phyloP scores from a whole-genome alignment of 2,329 filamentous ascomycete genomes.

The Coniella lustricola region DNA sequence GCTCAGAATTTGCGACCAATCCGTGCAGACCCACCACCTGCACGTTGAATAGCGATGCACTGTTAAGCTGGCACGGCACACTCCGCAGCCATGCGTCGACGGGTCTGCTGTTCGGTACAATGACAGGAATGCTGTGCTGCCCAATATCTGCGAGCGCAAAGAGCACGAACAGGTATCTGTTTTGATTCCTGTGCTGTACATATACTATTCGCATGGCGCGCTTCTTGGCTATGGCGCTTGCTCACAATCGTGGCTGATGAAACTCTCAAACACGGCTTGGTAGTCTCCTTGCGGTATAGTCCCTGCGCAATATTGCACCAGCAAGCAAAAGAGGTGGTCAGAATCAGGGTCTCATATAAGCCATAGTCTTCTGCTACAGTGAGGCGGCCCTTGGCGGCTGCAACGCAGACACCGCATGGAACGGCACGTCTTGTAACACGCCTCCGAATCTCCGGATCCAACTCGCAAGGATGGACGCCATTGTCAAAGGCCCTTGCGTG shows the following conservation, averaged over 20 bases:
- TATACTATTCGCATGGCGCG: conserved; percentile 7
- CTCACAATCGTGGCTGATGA: background rate
- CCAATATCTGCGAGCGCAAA: no score
- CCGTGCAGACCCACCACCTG: background rate
- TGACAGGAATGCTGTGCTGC: background rate
- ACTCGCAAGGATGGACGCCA: no score
- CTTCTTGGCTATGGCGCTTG: background rate
- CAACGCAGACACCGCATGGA: no score
- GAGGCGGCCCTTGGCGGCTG: no score
- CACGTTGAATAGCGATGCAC: background rate
- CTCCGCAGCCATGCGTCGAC: background rate
- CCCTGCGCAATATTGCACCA: no score
- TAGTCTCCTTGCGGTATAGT: no score
- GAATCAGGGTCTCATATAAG: no score
- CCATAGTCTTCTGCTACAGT: no score
- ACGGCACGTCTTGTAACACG: background rate
- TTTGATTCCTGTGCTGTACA: background rate
- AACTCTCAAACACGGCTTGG: background rate
- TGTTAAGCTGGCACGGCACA: conserved; percentile 13
- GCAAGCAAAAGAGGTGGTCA: no score
- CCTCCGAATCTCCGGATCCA: background rate
- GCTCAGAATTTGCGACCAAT: background rate
- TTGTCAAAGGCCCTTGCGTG: no score
- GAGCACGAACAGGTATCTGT: no score
- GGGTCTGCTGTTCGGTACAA: background rate